Evolutionary conservation across 1,139 yeast genomes (phyloP), one percentile per base, ranked within the genome.

Genomic region (Lodderomyces theae): DNA sequence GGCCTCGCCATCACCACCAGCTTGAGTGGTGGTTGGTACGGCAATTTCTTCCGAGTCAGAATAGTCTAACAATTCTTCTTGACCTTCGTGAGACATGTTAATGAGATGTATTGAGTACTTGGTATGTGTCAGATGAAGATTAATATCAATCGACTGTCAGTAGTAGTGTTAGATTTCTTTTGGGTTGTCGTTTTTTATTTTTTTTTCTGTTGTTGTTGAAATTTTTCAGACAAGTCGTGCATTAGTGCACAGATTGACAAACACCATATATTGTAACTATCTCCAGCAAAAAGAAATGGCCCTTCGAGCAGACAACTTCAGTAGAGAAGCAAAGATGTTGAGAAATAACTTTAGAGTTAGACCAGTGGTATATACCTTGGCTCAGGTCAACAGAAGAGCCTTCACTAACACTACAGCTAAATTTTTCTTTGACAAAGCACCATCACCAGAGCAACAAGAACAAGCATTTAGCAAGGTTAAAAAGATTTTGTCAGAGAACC

Each of bases 1-100:
- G 34, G 58, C 68, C 41, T 75, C 81, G 45, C 75, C 82, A 21
- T 46, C 51, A 38, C 43, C 49, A 34, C 46, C 35, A 41, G 69
- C 79, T 51, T 69, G 66, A 38, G 69, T 59, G 64, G 85, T 74
- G 62, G 85, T 79, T 58, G 79, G 84, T 52, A 85, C 88, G 60
- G 88, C 84, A 69, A 82, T 82, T 69, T 92, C 97, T 74, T 92
- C 98, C 67, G 95, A 86, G 66, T 92, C 97, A 64, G 97, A 89
- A 80, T 92, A 90, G 69, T 90, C 97, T 72, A 92, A 83, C 66
- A 90, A 81, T 78, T 92, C 98, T 86, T 90, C 97, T 85, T 90
- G 97, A 61, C 95, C 95, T 80, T 87, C 95, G 85, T 86, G 84
- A 40, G 94, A 80, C 86, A 80, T 80, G 40, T 18, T 46, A 19